These are phyloP conservation scores for Saccharomyces hybrid DNA, from an alignment of 1,139 yeast genomes.

Conservation along the genomic window DNA sequence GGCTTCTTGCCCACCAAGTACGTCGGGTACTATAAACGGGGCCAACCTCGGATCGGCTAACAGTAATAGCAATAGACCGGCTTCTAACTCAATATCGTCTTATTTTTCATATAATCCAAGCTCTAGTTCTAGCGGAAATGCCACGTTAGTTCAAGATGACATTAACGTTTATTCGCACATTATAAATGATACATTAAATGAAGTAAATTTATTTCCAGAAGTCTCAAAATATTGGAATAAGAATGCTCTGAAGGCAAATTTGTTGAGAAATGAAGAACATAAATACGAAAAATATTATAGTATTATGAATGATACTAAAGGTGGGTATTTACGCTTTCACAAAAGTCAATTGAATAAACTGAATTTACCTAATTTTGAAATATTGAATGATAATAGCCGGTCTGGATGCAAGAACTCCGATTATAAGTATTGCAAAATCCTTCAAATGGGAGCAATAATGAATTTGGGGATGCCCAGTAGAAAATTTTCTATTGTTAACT, in stretches of 20 bases:
- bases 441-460: conserved; percentile 28
- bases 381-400: conserved; percentile 10
- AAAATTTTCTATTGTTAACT: conserved; percentile 26
- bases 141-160: conserved; percentile 21
- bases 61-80: conserved; percentile 8
- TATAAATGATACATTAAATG: conserved; percentile 17
- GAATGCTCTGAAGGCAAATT: not conserved
- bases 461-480: conserved; percentile 14
- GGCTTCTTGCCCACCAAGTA: not conserved
- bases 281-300: conserved; percentile 21
- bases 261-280: conserved; percentile 3
- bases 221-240: conserved; percentile 17
- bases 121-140: conserved; percentile 13
- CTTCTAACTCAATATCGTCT: conserved; percentile 23
- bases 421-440: conserved; percentile 21
- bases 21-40: conserved; percentile 8
- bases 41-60: conserved; percentile 3
- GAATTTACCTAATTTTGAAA: conserved; percentile 15
- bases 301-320: conserved; percentile 25
- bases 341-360: conserved; percentile 15
- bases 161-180: conserved; percentile 26
- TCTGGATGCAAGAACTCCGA: conserved; percentile 9
- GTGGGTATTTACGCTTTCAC: conserved; percentile 26
- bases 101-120: conserved; percentile 17
- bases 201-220: conserved; percentile 14